These are phyloP conservation scores for Pseudomicrostroma phylloplanum DNA, from an alignment of 1,284 basidiomycete species.

Conservation along the genomic window DNA sequence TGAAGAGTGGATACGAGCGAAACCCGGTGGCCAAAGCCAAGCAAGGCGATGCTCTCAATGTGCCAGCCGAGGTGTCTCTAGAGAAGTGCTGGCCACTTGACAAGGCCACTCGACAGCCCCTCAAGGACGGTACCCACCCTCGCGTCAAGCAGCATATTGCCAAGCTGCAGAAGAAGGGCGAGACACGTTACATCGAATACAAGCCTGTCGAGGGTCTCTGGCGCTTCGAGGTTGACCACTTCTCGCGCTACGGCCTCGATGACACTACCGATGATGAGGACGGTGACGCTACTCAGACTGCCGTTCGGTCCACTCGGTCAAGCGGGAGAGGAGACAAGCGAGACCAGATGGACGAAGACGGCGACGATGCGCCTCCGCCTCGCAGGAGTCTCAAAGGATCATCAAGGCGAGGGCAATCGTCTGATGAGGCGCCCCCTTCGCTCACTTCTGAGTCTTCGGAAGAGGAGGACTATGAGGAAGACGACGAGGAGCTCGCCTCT, in stretches of 20 bases:
- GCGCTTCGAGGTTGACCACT: conserved; percentile 91
- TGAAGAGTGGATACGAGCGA: conserved; percentile 40
- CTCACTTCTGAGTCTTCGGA: conserved; percentile 14
- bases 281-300: conserved; percentile 12
- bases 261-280: conserved; percentile 40
- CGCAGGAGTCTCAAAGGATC: conserved; percentile 21
- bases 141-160: conserved; percentile 67
- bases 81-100: conserved; percentile 81
- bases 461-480: conserved; percentile 21
- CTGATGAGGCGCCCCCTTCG: conserved; percentile 15
- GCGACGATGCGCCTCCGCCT: conserved; percentile 17
- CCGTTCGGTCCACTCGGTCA: conserved; percentile 10
- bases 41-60: conserved; percentile 80
- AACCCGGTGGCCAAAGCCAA: conserved; percentile 55
- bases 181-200: conserved; percentile 78
- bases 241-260: conserved; percentile 54
- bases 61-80: conserved; percentile 72
- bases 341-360: conserved; percentile 7
- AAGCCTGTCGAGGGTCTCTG: conserved; percentile 75
- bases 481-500: conserved; percentile 20
- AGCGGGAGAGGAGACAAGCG: not conserved
- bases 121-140: conserved; percentile 67
- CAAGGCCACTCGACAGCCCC: conserved; percentile 81
- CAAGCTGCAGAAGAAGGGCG: conserved; percentile 74
- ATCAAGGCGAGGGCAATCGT: conserved; percentile 15